Percentiles rank a stretch among this genome's conserved stretches.
These are phyloP conservation scores for Hypoxylon sp. DNA, from an alignment of 2,329 filamentous ascomycete species.

Conservation along the genomic window DNA sequence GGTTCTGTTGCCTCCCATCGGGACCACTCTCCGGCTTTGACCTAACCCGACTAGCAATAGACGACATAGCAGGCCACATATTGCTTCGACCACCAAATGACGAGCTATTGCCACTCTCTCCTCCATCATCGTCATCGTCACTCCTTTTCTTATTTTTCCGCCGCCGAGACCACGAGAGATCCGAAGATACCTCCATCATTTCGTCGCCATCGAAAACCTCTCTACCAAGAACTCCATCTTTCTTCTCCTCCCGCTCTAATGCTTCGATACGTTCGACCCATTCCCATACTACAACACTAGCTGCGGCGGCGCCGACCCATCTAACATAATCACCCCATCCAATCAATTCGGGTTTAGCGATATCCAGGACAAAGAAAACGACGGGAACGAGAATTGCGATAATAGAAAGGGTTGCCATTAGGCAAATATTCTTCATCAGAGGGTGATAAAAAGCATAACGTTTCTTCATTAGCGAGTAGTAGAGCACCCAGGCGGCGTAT, in stretches of 20 bases:
- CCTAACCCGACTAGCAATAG: conserved; percentile 59
- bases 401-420: conserved; percentile 84
- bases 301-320: conserved; percentile 95
- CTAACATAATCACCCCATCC: conserved; percentile 96
- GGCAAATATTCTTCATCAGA: conserved; percentile 88
- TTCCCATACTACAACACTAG: conserved; percentile 97
- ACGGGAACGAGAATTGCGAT: conserved; percentile 89
- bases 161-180: conserved; percentile 63
- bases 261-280: conserved; percentile 97
- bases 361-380: conserved; percentile 93
- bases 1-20: conserved; percentile 42
- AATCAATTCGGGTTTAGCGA: conserved; percentile 85
- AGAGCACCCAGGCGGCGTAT: conserved; percentile 94
- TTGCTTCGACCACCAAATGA: conserved; percentile 52
- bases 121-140: conserved; percentile 51
- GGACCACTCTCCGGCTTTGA: conserved; percentile 49
- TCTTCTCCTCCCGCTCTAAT: conserved; percentile 91
- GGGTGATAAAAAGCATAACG: conserved; percentile 92
- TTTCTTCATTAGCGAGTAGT: conserved; percentile 92
- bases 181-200: conserved; percentile 78
- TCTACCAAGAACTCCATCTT: conserved; percentile 89
- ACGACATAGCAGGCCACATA: conserved; percentile 60
- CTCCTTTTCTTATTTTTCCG: conserved; percentile 49
- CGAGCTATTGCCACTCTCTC: conserved; percentile 54
- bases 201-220: conserved; percentile 96